Evolutionary conservation across 441 rosid species (phyloP).

Genomic region (Adansonia rubrostipa): DNA sequence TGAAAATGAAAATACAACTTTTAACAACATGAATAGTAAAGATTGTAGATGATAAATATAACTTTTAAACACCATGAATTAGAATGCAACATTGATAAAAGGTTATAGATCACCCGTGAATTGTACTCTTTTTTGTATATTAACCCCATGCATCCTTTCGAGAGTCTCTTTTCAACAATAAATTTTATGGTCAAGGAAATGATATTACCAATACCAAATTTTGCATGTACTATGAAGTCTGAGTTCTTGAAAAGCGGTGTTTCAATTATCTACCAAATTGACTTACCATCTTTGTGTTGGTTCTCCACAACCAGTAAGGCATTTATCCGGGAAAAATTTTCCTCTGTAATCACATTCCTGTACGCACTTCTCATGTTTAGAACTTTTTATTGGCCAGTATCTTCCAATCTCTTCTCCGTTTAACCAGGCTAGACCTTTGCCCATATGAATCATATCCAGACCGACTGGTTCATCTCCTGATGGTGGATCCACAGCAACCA

Average conservation of each 20-base stretch:
- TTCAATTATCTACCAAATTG: neutral
- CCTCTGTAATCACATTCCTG: slow-evolving; percentile 85
- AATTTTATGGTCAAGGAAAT: slow-evolving; percentile 1
- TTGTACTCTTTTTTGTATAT: too few species aligned
- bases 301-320: slow-evolving; percentile 86
- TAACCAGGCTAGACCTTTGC: slow-evolving; percentile 97
- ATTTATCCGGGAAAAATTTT: slow-evolving; percentile 76
- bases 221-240: neutral
- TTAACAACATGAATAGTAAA: too few species aligned
- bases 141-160: neutral
- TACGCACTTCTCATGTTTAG: slow-evolving; percentile 54
- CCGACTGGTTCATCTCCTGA: slow-evolving; percentile 90
- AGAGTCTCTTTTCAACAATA: neutral
- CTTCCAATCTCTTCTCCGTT: slow-evolving; percentile 96
- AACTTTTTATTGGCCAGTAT: slow-evolving; percentile 74
- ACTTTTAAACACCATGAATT: too few species aligned
- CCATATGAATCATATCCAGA: slow-evolving; percentile 88
- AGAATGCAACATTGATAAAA: too few species aligned
- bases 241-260: neutral
- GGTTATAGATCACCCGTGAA: too few species aligned
- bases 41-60: too few species aligned
- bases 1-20: too few species aligned
- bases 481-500: slow-evolving; percentile 79
- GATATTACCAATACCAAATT: neutral
- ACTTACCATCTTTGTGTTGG: slow-evolving; percentile 94